Evolutionary conservation across 768 basidiomycete genomes (phyloP).

Genomic region (Termitomyces sp.): DNA sequence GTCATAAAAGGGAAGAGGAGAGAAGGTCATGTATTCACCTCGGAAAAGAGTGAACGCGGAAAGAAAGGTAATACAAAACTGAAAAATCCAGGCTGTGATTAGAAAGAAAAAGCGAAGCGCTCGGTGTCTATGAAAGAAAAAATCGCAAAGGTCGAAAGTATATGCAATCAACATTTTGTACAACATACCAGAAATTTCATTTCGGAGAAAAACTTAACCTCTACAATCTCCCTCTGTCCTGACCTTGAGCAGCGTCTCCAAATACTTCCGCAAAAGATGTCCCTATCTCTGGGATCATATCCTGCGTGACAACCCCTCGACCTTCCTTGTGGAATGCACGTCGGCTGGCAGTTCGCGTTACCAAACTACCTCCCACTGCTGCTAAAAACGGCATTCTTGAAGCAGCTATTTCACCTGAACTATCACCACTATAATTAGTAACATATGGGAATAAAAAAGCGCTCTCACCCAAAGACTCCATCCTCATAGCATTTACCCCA

Average conservation of each 20-base stretch:
- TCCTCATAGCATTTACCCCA: constrained; percentile 95
- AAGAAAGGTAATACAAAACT: not conserved
- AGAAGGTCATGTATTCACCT: not conserved
- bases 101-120: not conserved
- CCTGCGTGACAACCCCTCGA: constrained; percentile 78
- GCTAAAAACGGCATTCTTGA: constrained; percentile 80
- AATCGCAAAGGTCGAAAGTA: not conserved
- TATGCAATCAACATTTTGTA: not conserved
- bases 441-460: not conserved
- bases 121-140: not conserved
- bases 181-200: not conserved
- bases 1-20: too few relatives aligned
- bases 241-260: constrained; percentile 43
- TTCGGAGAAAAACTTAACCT: not conserved
- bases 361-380: constrained; percentile 81
- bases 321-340: constrained; percentile 74
- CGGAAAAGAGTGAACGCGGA: not conserved
- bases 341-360: constrained; percentile 82
- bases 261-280: constrained; percentile 73
- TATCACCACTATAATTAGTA: not conserved
- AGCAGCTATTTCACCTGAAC: constrained; percentile 33
- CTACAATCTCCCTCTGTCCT: constrained; percentile 36
- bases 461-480: constrained; percentile 70
- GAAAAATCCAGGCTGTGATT: not conserved
- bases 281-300: constrained; percentile 66